These are phyloP conservation scores for Entomophthora muscae DNA, from an alignment of 371 early-diverging fungal genomes.

Conservation along the genomic window DNA sequence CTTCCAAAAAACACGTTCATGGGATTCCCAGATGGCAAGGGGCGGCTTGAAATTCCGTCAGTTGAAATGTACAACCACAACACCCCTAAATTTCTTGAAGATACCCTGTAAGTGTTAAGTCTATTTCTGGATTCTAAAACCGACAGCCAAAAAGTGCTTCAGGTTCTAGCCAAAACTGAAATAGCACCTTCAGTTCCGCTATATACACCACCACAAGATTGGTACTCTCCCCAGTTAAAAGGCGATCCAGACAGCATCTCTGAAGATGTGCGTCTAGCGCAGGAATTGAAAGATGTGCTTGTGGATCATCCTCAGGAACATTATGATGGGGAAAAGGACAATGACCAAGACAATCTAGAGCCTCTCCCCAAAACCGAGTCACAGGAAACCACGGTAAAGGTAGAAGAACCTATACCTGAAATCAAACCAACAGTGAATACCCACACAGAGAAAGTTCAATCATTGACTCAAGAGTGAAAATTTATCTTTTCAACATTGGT, in stretches of 20 bases:
- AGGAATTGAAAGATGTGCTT: not conserved
- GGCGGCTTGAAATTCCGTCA: conserved; percentile 72
- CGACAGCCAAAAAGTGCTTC: not conserved
- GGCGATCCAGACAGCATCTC: not conserved
- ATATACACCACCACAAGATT: not conserved
- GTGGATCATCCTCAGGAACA: not conserved
- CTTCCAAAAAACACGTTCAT: conserved; percentile 88
- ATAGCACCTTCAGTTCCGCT: not conserved
- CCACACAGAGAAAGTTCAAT: too few species aligned
- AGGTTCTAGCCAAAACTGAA: not conserved
- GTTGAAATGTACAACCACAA: conserved; percentile 94
- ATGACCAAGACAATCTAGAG: not conserved
- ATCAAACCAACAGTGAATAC: too few species aligned
- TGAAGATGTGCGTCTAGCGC: not conserved
- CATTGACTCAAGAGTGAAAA: too few species aligned
- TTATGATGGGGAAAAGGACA: not conserved
- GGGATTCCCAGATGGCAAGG: conserved; percentile 86
- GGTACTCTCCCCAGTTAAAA: not conserved
- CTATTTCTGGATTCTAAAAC: not conserved
- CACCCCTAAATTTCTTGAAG: conserved; percentile 75
- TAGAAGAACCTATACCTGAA: too few species aligned
- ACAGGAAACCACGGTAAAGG: too few species aligned
- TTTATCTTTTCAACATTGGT: too few species aligned
- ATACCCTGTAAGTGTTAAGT: conserved; percentile 33
- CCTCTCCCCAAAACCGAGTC: not conserved